Evolutionary conservation across 2,329 filamentous ascomycete genomes (phyloP).

Genomic region (Pseudogymnoascus verrucosus): DNA sequence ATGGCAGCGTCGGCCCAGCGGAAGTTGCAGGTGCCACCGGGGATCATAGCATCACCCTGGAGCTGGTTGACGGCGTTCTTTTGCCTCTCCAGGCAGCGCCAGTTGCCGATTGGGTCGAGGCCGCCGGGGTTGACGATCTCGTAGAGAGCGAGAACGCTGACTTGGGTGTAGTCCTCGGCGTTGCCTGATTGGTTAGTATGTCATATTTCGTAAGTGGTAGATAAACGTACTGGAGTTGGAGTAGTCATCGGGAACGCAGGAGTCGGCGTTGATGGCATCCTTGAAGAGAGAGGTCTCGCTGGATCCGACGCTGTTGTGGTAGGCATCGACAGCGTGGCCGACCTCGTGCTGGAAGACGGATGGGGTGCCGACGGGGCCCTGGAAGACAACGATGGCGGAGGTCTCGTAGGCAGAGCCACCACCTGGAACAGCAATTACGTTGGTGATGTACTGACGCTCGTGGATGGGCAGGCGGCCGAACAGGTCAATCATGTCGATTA

Average conservation of each 20-base stretch:
- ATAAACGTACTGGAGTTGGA: constrained; percentile 13
- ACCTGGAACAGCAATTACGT: constrained; percentile 14
- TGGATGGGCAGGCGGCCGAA: constrained; percentile 16
- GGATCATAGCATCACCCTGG: constrained; percentile 6
- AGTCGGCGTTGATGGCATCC: constrained; percentile 11
- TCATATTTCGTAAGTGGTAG: not conserved
- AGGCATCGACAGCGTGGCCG: constrained; percentile 14
- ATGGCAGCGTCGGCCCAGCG: constrained; percentile 12
- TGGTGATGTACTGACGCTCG: constrained; percentile 15
- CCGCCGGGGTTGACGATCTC: constrained; percentile 13
- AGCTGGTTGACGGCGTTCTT: constrained; percentile 12
- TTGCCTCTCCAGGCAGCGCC: constrained; percentile 13
- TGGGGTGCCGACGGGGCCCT: not conserved
- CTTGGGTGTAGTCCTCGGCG: constrained; percentile 15
- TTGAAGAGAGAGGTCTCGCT: constrained; percentile 12
- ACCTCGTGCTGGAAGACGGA: constrained; percentile 10
- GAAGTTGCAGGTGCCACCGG: constrained; percentile 11
- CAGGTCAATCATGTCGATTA: constrained; percentile 14
- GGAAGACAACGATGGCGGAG: constrained; percentile 4
- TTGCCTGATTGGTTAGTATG: constrained; percentile 5
- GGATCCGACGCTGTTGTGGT: constrained; percentile 7
- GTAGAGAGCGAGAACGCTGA: constrained; percentile 13
- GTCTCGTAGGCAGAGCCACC: constrained; percentile 11
- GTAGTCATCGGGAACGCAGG: constrained; percentile 15
- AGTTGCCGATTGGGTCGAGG: constrained; percentile 12